phyloP scores from a whole-genome alignment of 352 stramenopile species.

The Globisporangium polare region DNA sequence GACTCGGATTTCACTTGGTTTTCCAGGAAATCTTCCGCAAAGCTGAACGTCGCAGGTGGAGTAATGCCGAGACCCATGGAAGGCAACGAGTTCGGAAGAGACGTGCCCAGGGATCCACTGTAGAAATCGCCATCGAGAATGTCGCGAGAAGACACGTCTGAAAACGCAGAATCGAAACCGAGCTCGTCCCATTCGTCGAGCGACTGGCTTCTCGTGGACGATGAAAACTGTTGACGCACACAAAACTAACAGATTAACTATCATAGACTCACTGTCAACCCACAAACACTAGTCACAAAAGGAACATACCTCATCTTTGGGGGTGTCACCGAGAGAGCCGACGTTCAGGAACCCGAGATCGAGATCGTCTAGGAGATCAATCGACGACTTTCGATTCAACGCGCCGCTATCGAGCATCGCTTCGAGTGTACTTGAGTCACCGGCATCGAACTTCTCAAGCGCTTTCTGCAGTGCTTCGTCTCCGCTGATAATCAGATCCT shows the following conservation, averaged over 20 bases:
- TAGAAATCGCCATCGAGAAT: conserved; percentile 83
- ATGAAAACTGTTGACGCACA: conserved; percentile 46
- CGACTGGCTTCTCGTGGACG: conserved; percentile 60
- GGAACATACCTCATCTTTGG: conserved; percentile 64
- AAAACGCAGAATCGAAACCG: conserved; percentile 80
- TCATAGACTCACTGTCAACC: too few relatives aligned
- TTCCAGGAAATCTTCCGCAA: conserved; percentile 83
- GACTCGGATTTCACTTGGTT: conserved; percentile 61
- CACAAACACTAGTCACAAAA: too few relatives aligned
- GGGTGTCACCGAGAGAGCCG: conserved; percentile 75
- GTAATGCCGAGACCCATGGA: conserved; percentile 87
- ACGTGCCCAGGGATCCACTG: conserved; percentile 77
- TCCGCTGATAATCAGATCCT: conserved; percentile 90
- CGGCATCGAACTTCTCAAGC: conserved; percentile 86
- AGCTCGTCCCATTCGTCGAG: conserved; percentile 86
- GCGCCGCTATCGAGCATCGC: conserved; percentile 79
- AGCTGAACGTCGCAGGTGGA: conserved; percentile 76
- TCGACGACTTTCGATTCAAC: conserved; percentile 80
- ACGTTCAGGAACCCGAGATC: conserved; percentile 88
- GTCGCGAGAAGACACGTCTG: conserved; percentile 68
- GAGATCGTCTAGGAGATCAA: conserved; percentile 83
- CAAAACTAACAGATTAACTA: too few relatives aligned
- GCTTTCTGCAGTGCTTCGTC: conserved; percentile 87
- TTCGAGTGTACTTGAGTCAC: conserved; percentile 81
- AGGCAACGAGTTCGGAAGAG: conserved; percentile 78